phyloP scores from a whole-genome alignment of 495 filamentous ascomycete genomes.

The Penicillium riverlandense region DNA sequence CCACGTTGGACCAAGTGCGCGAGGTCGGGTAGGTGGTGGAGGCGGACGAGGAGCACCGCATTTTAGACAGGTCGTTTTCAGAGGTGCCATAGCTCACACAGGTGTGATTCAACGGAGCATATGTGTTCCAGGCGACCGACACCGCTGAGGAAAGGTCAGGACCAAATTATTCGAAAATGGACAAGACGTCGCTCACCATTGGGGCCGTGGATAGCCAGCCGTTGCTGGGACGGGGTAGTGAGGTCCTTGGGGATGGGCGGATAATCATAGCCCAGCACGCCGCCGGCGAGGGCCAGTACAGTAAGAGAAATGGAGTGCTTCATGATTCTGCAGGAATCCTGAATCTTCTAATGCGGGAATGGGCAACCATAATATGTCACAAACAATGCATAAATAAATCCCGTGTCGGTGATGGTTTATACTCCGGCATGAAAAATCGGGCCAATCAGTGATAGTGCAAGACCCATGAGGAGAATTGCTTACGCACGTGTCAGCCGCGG shows the following conservation, averaged over 20 bases:
- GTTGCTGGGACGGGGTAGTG: slow-evolving; percentile 52
- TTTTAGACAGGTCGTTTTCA: slow-evolving; percentile 12
- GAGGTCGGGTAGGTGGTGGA: slow-evolving; percentile 45
- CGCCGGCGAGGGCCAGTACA: too few species aligned
- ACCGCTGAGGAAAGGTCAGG: slow-evolving; percentile 29
- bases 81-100: slow-evolving; percentile 41
- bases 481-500: too few species aligned
- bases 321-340: too few species aligned
- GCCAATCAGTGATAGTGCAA: too few species aligned
- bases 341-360: too few species aligned
- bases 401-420: too few species aligned
- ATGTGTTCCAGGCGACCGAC: slow-evolving; percentile 52
- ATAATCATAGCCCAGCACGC: slow-evolving; percentile 22
- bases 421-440: too few species aligned
- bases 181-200: slow-evolving; percentile 31
- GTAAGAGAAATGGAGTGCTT: too few species aligned
- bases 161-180: background rate
- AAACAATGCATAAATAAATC: too few species aligned
- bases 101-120: slow-evolving; percentile 23
- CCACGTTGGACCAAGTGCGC: slow-evolving; percentile 45
- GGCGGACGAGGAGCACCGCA: slow-evolving; percentile 29
- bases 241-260: slow-evolving; percentile 45
- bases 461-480: too few species aligned
- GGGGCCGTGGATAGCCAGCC: slow-evolving; percentile 48
- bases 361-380: too few species aligned